A percentile compares a stretch with the other conserved stretches of the same genome.
phyloP scores from a whole-genome alignment of 768 basidiomycete species.

The Tulasnella sp. region DNA sequence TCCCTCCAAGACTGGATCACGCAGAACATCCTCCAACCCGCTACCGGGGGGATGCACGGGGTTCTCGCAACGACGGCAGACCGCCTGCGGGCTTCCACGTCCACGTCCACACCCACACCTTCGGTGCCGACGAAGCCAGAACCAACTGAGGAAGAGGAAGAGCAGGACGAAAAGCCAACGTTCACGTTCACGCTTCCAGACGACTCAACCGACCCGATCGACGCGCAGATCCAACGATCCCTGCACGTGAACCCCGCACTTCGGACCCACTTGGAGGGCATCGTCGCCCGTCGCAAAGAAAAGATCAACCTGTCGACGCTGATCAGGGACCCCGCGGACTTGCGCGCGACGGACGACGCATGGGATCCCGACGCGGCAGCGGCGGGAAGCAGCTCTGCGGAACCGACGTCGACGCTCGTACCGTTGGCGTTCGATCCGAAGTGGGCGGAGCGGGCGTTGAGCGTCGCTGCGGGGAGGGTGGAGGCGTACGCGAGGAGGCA shows the following conservation, averaged over 20 bases:
- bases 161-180: neutral
- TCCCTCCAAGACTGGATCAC: slow-evolving; percentile 45
- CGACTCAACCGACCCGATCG: slow-evolving; percentile 3
- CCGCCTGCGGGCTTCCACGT: slow-evolving; percentile 28
- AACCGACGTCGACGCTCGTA: neutral
- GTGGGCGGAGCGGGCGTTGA: slow-evolving; percentile 55
- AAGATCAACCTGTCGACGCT: neutral
- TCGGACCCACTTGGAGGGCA: neutral
- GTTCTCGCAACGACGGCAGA: neutral
- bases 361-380: slow-evolving; percentile 30
- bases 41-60: slow-evolving; percentile 45
- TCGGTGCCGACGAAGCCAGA: no score
- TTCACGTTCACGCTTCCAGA: neutral
- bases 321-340: slow-evolving; percentile 24
- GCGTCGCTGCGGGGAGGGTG: slow-evolving; percentile 55
- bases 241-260: neutral
- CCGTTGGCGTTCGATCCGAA: slow-evolving; percentile 42
- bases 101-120: neutral
- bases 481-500: slow-evolving; percentile 32
- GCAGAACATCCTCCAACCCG: slow-evolving; percentile 42
- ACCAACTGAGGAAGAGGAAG: neutral
- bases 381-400: slow-evolving; percentile 37
- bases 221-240: neutral
- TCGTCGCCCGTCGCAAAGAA: neutral
- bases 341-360: slow-evolving; percentile 1